Conservation (phyloP, 768 basidiomycete genomes). For the Serendipita vermifera region DNA sequence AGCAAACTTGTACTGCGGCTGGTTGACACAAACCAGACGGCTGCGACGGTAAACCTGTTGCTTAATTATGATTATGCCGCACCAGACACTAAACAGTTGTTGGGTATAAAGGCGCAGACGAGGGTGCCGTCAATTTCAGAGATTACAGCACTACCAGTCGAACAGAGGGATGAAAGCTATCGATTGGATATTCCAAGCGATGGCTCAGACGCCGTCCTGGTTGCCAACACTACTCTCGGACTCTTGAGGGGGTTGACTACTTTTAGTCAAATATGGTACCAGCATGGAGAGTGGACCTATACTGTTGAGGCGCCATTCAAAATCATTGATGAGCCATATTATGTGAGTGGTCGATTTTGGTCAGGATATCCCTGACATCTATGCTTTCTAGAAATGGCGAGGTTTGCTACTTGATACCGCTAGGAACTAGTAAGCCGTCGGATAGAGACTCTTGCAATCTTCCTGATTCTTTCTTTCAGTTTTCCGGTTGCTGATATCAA, state of each 20-base stretch:
- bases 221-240: constrained; percentile 52
- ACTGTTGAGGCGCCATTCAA: constrained; percentile 41
- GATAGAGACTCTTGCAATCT: constrained; percentile 1
- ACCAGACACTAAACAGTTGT: constrained; percentile 1
- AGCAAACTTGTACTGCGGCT: constrained; percentile 34
- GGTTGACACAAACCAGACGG: constrained; percentile 10
- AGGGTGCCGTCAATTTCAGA: too few relatives aligned
- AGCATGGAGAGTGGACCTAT: constrained; percentile 35
- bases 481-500: constrained; percentile 52
- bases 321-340: constrained; percentile 51
- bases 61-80: not conserved
- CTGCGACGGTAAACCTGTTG: not conserved
- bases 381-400: constrained; percentile 23
- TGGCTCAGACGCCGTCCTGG: constrained; percentile 41
- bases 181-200: constrained; percentile 40
- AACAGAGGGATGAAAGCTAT: constrained; percentile 47
- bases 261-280: constrained; percentile 50
- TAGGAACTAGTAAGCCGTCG: constrained; percentile 47
- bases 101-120: constrained; percentile 41
- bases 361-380: not conserved
- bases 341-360: constrained; percentile 30
- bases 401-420: constrained; percentile 74
- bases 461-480: constrained; percentile 23
- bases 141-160: constrained; percentile 37
- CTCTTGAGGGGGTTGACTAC: constrained; percentile 64